phyloP scores from a whole-genome alignment of 169 alveolate species.

The Plasmodium sp. region DNA sequence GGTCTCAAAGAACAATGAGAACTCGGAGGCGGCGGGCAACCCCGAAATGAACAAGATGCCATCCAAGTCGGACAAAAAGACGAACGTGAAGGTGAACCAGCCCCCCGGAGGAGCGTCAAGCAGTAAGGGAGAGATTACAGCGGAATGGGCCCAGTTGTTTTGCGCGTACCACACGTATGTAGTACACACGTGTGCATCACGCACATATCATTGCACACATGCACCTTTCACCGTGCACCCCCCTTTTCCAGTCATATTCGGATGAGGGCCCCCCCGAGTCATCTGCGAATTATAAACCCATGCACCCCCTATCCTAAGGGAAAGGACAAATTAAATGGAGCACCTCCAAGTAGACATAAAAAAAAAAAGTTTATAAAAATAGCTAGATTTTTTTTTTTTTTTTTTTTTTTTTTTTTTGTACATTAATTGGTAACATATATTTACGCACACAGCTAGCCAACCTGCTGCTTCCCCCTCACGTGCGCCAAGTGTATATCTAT shows the following conservation, averaged over 20 bases:
- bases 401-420: constrained; percentile 37
- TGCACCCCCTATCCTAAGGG: neutral
- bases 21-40: constrained; percentile 50
- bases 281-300: neutral
- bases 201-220: neutral
- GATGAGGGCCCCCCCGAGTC: neutral
- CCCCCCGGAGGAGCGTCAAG: constrained; percentile 87
- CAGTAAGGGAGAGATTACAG: constrained; percentile 70
- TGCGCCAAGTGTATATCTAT: constrained; percentile 8
- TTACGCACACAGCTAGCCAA: neutral
- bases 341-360: neutral
- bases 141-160: neutral
- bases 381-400: constrained; percentile 7
- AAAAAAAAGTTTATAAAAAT: neutral
- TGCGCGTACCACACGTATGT: neutral
- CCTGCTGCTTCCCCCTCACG: neutral
- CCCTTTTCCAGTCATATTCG: constrained; percentile 1
- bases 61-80: constrained; percentile 19
- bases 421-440: constrained; percentile 12
- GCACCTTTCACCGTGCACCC: too few relatives aligned
- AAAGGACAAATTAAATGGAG: neutral
- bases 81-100: constrained; percentile 71
- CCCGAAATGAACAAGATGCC: constrained; percentile 1
- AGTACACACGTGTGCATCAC: neutral
- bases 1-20: neutral